Base-by-base conservation (phyloP, 108 stramenopile species). In the Thalassiosira profunda region DNA sequence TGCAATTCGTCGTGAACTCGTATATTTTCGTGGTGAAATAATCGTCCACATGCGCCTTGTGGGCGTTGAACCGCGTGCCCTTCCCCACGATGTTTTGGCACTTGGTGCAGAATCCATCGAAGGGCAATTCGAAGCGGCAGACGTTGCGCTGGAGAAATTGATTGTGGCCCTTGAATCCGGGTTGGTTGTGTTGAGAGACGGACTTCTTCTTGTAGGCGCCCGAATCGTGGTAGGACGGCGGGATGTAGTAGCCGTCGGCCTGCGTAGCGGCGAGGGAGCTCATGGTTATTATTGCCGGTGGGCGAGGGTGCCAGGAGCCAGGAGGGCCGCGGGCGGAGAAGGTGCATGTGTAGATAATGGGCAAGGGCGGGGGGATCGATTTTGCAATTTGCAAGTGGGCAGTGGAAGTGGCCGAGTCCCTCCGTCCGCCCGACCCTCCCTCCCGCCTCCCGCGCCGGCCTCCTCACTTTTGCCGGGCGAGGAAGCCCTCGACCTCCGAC, bases 11-110 rank as follows among this genome's bases (percentile, higher is more conserved):
- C 25, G 58, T 71, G 68, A 99, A 99, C 70, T 97, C 91, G 61
- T 81, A 95, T 37, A 99, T 96, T 54, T 79, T 85, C 4, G 95
- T 88, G 11, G 92, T 84, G 58, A 91, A 92, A 70, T 97, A 97
- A 25, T 76, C 65, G 12, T 79, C 96, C 17, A 91, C 88, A 21
- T 89, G 69, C 3, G 71, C 79, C 60, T 99, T 99, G 58, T 91
- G 81, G 5, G 98, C 97, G 72, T 99, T 98, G 84, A 95, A 99
- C 4, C 98, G 84, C 11, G 92, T 96, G 23, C 95, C 95, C 69
- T 91, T 82, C 1, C 86, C 86, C 23, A 97, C 86, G 38, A 79
- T 84, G 12, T 63, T 35, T 6, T 70, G 26, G 67, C 98, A 99
- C 6, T 62, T 42, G 5, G 73, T 53, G 78, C 98, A 99, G 70